These are phyloP conservation scores for Irpex sp. DNA, from an alignment of 1,284 basidiomycete genomes.

Conservation along the genomic window DNA sequence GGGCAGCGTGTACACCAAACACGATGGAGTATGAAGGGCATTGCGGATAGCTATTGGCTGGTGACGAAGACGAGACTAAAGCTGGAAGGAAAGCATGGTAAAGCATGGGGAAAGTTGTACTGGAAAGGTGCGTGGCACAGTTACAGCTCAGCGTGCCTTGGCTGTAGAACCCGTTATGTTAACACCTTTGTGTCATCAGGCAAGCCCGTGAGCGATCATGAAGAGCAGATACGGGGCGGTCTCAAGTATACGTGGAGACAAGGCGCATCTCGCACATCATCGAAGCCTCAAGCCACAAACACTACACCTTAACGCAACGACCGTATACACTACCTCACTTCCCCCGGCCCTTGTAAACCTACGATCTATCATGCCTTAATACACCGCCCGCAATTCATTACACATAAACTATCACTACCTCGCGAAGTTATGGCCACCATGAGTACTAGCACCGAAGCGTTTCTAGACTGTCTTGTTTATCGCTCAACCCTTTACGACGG, in stretches of 20 bases:
- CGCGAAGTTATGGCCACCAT: no score
- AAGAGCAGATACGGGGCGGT: conserved; percentile 52
- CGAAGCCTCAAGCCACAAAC: conserved; percentile 6
- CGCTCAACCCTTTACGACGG: no score
- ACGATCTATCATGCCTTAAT: no score
- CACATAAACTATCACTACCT: no score
- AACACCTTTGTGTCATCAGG: conserved; percentile 31
- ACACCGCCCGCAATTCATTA: no score
- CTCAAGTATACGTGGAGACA: conserved; percentile 60
- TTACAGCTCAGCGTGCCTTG: not conserved
- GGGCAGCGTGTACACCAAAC: conserved; percentile 66
- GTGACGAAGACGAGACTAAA: conserved; percentile 69
- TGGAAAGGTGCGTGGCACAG: conserved; percentile 63
- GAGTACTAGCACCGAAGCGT: no score
- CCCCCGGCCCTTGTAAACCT: no score
- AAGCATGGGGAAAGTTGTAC: conserved; percentile 71
- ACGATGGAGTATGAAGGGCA: conserved; percentile 69
- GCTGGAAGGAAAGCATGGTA: conserved; percentile 67
- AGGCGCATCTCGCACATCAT: conserved; percentile 37
- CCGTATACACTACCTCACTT: no score
- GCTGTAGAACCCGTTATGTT: not conserved
- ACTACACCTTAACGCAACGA: not conserved
- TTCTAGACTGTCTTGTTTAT: no score
- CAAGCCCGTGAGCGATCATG: conserved; percentile 41
- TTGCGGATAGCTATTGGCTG: conserved; percentile 66